phyloP scores from a whole-genome alignment of 2,329 filamentous ascomycete species.

The Exophiala sp. region DNA sequence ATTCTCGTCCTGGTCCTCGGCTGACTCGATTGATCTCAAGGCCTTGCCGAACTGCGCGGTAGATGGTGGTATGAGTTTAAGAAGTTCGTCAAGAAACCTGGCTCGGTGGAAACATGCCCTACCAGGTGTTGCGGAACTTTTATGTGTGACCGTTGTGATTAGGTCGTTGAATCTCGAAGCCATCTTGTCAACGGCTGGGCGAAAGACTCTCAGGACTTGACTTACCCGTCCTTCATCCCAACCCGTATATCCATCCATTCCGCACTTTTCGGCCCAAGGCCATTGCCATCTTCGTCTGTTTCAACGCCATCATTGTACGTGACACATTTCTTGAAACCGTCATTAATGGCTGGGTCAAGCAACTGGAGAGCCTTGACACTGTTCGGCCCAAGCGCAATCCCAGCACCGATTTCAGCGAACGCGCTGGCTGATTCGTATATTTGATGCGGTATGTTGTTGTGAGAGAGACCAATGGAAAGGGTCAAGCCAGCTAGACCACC shows the following conservation, averaged over 20 bases:
- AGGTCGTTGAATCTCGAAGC: not conserved
- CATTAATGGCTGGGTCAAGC: constrained; percentile 31
- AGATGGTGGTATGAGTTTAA: constrained; percentile 39
- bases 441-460: constrained; percentile 31
- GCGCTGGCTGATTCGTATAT: constrained; percentile 25
- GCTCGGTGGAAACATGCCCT: constrained; percentile 29
- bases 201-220: not conserved
- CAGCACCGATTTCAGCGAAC: constrained; percentile 21
- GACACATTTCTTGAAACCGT: constrained; percentile 39
- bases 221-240: not conserved
- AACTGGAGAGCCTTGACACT: constrained; percentile 2
- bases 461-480: constrained; percentile 35
- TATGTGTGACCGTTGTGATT: not conserved
- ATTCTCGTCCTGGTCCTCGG: constrained; percentile 19
- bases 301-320: constrained; percentile 24
- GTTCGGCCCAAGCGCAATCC: constrained; percentile 15
- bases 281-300: not conserved
- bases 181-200: not conserved
- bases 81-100: constrained; percentile 40
- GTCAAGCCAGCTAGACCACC: constrained; percentile 40
- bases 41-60: constrained; percentile 37
- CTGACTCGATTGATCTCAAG: constrained; percentile 31
- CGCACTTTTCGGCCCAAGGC: not conserved
- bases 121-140: not conserved
- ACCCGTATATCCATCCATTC: not conserved